phyloP scores from a whole-genome alignment of 2,329 filamentous ascomycete genomes.

The Trichoderma hamatum region DNA sequence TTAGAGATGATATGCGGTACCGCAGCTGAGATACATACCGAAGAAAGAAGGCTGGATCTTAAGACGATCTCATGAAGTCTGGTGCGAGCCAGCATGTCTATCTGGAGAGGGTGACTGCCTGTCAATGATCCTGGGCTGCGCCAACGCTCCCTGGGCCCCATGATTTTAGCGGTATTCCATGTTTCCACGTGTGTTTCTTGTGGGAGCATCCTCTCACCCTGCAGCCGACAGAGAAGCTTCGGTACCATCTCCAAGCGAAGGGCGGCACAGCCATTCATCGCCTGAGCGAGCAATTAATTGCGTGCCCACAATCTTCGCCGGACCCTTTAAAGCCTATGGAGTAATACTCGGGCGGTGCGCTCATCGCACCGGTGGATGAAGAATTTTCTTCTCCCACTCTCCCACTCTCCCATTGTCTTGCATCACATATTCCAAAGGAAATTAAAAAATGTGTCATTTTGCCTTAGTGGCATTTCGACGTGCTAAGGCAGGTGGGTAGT shows the following conservation, averaged over 20 bases:
- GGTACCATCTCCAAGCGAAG: neutral
- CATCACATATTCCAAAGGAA: neutral
- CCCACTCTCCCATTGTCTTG: neutral
- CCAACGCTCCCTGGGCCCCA: slow-evolving; percentile 10
- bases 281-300: neutral
- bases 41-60: slow-evolving; percentile 19
- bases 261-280: neutral
- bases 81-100: slow-evolving; percentile 18
- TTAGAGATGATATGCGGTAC: slow-evolving; percentile 7
- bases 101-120: slow-evolving; percentile 15
- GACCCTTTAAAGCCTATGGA: neutral
- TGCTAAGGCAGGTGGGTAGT: slow-evolving; percentile 15
- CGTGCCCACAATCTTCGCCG: neutral
- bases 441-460: slow-evolving; percentile 20
- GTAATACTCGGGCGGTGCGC: neutral
- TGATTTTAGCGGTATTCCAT: slow-evolving; percentile 16
- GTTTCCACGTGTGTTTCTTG: slow-evolving; percentile 16
- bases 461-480: slow-evolving; percentile 13
- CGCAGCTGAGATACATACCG: slow-evolving; percentile 11
- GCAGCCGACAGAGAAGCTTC: neutral
- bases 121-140: slow-evolving; percentile 18
- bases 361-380: neutral
- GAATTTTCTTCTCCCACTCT: neutral
- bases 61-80: slow-evolving; percentile 10
- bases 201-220: slow-evolving; percentile 6